Evolutionary conservation across 108 stramenopile species (phyloP), one percentile per base, ranked within the genome.

Genomic region (Seminavis robusta): DNA sequence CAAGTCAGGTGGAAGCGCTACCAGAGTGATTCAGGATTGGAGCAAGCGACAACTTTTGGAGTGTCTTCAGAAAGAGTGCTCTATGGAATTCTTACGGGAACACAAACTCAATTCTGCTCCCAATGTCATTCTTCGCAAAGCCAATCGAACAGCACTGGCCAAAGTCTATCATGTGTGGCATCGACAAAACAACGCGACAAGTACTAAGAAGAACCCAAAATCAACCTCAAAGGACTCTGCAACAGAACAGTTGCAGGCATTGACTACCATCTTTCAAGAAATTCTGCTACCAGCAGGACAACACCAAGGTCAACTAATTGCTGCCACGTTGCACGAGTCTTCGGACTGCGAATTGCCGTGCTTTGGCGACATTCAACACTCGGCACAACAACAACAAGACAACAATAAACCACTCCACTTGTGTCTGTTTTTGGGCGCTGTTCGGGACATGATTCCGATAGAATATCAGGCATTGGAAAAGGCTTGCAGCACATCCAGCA

Each of bases 381-480:
- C 17, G 6, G 29, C 34, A 25, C 43, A 46, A 41, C 20, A 21
- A 36, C 11, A 21, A 7, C n/a, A 27, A 39, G 28, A 34, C 48
- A 37, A 51, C 40, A 46, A 56, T n/a, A 26, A 61, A 39, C 30
- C 24, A 36, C 16, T 29, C 51, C 15, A 42, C 58, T 10, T 32
- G 30, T 67, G 69, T 42, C 19, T 89, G 4, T 90, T 90, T 54
- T 59, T 86, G 17, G 84, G 88, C 10, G 88, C 83, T 31, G 84
- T 90, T 1, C 50, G 84, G 1, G 88, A 90, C 47, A 90, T 86
- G 84, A 71, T 69, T 11, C 6, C 57, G 13, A 16, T 45, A 4
- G 84, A 88, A 57, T 68, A 81, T 39, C n/a, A 52, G 8, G 54
- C 65, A 24, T 66, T 86, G 31, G 57, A 61, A 25, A 27, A 32